Base-by-base conservation (phyloP, 345 rosid species). In the Aegle marmelos region DNA sequence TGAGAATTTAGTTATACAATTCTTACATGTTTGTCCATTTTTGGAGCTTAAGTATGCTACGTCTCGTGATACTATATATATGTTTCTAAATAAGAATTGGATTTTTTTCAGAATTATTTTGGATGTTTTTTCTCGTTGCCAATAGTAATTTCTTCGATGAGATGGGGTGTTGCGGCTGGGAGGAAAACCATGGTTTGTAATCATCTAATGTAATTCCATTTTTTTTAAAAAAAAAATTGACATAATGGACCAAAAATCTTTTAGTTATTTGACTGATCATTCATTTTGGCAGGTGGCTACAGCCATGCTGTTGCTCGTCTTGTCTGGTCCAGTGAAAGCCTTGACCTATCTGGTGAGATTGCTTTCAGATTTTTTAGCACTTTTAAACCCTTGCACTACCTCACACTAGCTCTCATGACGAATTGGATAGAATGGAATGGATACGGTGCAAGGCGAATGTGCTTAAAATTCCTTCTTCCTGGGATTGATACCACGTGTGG, bases 51-150 rank as follows among this genome's bases (percentile, higher is more conserved):
- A 45, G 50, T 45, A 11, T 45, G 50, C 50, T 13, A 45, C 13
- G 13, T 13, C 50, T 45, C 50, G 5, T 45, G 1, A 45, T 45
- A 3, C 50, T 13, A 45, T 45, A 34, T 45, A 34, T 24, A 36
- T 53, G 70, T 70, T 68, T 45, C 62, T 58, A 37, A 76, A 58
- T 60, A 33, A 41, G 61, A 27, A 75, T 48, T 57, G 19, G 2
- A 62, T 79, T 68, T 69, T 69, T 50, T 5, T 72, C 96, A 95
- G 98, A 95, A 90, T 83, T 95, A 95, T 90, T 95, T 95, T 71
- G 99, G 99, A 33, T 92, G 99, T 79, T 93, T 95, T 82, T 95
- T 95, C 81, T 85, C 98, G 7, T 78, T 95, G 88, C 99, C 98
- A 9, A 87, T 92, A 22, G 99, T 95, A 76, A 85, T 95, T 69